Percentiles rank a stretch among this genome's conserved stretches.
Evolutionary conservation across 2,329 filamentous ascomycete species (phyloP).

Genomic region (Polychaeton citri): DNA sequence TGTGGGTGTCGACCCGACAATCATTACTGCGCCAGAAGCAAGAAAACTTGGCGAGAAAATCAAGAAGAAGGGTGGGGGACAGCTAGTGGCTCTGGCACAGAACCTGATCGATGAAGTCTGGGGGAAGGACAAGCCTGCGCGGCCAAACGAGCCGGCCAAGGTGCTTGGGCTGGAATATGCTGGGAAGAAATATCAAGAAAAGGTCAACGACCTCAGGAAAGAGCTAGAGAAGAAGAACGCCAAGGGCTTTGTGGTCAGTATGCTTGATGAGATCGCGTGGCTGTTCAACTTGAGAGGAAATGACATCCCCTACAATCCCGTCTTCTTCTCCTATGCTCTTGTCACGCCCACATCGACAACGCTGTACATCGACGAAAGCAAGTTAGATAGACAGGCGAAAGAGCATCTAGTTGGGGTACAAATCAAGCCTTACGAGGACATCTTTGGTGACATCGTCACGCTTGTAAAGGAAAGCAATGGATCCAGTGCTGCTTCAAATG

Average conservation of each 20-base stretch:
- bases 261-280: constrained; percentile 96
- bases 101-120: constrained; percentile 92
- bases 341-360: constrained; percentile 64
- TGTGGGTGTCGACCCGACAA: constrained; percentile 80
- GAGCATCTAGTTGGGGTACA: constrained; percentile 59
- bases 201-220: constrained; percentile 76
- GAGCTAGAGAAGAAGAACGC: constrained; percentile 84
- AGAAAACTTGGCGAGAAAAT: constrained; percentile 74
- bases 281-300: constrained; percentile 92
- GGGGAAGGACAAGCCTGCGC: constrained; percentile 57
- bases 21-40: constrained; percentile 61
- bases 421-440: constrained; percentile 67
- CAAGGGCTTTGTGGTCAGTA: constrained; percentile 76
- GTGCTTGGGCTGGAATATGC: constrained; percentile 60
- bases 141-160: constrained; percentile 63
- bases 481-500: constrained; percentile 6
- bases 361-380: constrained; percentile 72
- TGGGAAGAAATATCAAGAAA: constrained; percentile 70
- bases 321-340: constrained; percentile 94
- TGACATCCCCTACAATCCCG: constrained; percentile 95
- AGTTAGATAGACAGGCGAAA: constrained; percentile 56
- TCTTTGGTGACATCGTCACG: constrained; percentile 64
- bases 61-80: constrained; percentile 69
- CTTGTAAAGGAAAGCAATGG: constrained; percentile 36
- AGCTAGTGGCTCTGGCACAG: constrained; percentile 58